Conservation (phyloP, 148 eudicot genomes). For the Spergularia marina region DNA sequence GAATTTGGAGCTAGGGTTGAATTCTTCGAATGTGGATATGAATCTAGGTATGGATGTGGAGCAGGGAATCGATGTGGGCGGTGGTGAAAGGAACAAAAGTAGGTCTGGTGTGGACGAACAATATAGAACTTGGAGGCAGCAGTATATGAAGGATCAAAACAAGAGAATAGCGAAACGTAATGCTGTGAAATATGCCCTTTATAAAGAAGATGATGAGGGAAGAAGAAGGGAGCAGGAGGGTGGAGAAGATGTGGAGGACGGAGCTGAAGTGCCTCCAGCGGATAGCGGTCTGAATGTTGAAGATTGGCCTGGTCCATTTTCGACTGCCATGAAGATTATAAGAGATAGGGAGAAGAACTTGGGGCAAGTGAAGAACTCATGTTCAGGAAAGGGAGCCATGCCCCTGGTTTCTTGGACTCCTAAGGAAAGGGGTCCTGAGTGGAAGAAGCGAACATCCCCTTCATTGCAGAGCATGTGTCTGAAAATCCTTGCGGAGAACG, state of each 20-base stretch:
- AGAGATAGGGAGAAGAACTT: conserved; percentile 51
- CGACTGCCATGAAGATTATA: conserved; percentile 83
- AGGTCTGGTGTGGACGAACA: background rate
- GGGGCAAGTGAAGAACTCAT: conserved; percentile 19
- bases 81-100: background rate
- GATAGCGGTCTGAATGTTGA: conserved; percentile 33
- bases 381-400: conserved; percentile 28
- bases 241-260: conserved; percentile 31
- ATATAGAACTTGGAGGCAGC: background rate
- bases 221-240: background rate
- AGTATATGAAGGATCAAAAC: conserved; percentile 29
- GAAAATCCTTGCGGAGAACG: conserved; percentile 53
- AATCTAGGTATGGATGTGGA: conserved; percentile 3
- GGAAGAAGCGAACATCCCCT: conserved; percentile 28
- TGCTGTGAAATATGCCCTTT: conserved; percentile 67
- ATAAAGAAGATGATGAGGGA: conserved; percentile 34
- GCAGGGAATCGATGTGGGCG: background rate
- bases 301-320: conserved; percentile 97
- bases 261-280: conserved; percentile 28
- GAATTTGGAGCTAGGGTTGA: conserved; percentile 13
- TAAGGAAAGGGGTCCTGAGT: conserved; percentile 21
- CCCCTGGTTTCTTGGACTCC: conserved; percentile 59
- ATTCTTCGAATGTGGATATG: background rate
- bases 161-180: conserved; percentile 48
- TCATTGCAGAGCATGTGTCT: conserved; percentile 58